phyloP scores from a whole-genome alignment of 495 filamentous ascomycete genomes.

The Beverwykella pulmonaria region DNA sequence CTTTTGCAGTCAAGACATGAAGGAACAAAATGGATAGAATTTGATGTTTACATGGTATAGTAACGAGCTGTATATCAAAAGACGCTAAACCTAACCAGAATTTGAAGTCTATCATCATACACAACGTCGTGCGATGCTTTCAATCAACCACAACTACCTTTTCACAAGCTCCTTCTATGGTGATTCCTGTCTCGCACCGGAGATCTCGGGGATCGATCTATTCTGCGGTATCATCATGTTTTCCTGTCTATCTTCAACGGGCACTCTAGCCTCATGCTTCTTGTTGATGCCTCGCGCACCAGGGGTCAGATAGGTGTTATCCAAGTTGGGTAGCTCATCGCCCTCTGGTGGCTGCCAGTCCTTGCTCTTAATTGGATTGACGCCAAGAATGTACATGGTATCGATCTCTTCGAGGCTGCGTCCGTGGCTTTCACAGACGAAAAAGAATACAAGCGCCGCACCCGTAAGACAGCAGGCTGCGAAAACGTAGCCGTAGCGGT shows the following conservation, averaged over 20 bases:
- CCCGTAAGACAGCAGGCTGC: constrained; percentile 68
- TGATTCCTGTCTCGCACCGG: not conserved
- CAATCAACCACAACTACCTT: not conserved
- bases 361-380: constrained; percentile 64
- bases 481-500: constrained; percentile 79
- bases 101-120: not conserved
- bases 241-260: constrained; percentile 9
- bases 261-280: constrained; percentile 19
- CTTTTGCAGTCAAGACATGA: not conserved
- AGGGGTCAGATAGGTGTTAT: constrained; percentile 23
- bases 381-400: constrained; percentile 76
- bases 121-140: no score
- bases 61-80: not conserved
- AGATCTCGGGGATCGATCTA: not conserved
- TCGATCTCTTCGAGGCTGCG: constrained; percentile 79
- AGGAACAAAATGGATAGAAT: not conserved
- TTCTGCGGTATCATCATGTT: not conserved
- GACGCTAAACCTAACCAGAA: not conserved
- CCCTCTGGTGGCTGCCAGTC: constrained; percentile 52
- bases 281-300: constrained; percentile 29
- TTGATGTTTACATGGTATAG: not conserved
- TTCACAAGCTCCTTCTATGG: not conserved
- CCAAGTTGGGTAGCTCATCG: constrained; percentile 22
- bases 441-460: constrained; percentile 73
- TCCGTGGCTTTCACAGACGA: constrained; percentile 71